phyloP scores from a whole-genome alignment of 352 stramenopile genomes.

The Phytopythium ostracodes region DNA sequence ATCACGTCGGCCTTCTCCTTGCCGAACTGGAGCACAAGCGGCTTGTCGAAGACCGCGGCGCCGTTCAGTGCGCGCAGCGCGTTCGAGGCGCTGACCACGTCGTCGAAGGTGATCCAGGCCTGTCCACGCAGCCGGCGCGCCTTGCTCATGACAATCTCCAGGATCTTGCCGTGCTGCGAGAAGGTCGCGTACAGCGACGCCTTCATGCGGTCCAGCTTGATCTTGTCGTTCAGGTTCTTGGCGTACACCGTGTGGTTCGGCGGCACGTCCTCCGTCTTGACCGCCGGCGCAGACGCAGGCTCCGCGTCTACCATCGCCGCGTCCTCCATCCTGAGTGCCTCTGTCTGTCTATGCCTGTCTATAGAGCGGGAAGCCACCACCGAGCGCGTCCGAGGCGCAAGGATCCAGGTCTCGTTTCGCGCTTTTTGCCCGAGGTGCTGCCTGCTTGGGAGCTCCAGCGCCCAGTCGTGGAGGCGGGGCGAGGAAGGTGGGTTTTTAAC shows the following conservation, averaged over 20 bases:
- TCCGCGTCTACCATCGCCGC: slow-evolving; percentile 1
- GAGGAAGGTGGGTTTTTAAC: too few relatives aligned
- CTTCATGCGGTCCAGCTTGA: slow-evolving; percentile 91
- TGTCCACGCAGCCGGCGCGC: slow-evolving; percentile 84
- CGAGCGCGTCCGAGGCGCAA: neutral
- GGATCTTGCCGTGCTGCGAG: slow-evolving; percentile 91
- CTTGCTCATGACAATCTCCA: slow-evolving; percentile 87
- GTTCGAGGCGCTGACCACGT: slow-evolving; percentile 84
- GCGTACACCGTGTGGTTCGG: slow-evolving; percentile 93
- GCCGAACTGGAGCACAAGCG: slow-evolving; percentile 75
- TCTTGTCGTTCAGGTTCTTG: slow-evolving; percentile 94
- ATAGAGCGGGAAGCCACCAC: neutral
- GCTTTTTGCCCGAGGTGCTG: too few relatives aligned
- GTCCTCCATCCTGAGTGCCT: neutral
- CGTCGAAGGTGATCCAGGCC: slow-evolving; percentile 92
- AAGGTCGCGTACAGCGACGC: slow-evolving; percentile 88
- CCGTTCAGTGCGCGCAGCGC: slow-evolving; percentile 86
- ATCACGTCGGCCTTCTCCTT: slow-evolving; percentile 86
- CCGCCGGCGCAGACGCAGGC: neutral
- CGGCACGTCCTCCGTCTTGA: slow-evolving; percentile 50
- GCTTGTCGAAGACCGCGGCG: slow-evolving; percentile 87
- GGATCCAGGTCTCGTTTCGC: neutral
- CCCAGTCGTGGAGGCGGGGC: too few relatives aligned
- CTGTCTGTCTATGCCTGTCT: neutral
- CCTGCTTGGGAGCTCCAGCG: too few relatives aligned